These are phyloP conservation scores for Cochlearia excelsa DNA, from an alignment of 345 rosid genomes.

Conservation along the genomic window DNA sequence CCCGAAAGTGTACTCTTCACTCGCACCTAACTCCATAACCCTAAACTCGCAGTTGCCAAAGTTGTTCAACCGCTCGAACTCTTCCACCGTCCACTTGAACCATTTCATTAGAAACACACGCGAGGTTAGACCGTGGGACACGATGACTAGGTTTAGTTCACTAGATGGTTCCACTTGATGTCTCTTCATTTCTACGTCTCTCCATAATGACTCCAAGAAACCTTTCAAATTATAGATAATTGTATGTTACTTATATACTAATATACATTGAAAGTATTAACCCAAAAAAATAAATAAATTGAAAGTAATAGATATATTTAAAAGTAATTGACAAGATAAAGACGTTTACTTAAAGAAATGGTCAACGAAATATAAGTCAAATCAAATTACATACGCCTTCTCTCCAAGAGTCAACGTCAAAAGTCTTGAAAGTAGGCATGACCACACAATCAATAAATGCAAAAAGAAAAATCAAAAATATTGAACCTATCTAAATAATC, in stretches of 20 bases:
- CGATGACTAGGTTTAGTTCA: slow-evolving; percentile 77
- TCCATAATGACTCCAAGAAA: slow-evolving; percentile 89
- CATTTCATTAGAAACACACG: slow-evolving; percentile 94
- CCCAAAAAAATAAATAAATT: background rate
- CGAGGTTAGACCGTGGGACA: slow-evolving; percentile 70
- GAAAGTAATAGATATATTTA: too few species aligned
- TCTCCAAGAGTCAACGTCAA: too few species aligned
- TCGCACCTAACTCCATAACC: slow-evolving; percentile 70
- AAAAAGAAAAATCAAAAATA: too few species aligned
- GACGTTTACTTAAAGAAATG: too few species aligned
- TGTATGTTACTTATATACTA: background rate
- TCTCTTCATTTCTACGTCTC: slow-evolving; percentile 87
- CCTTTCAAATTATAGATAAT: slow-evolving; percentile 33
- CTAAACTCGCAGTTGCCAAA: slow-evolving; percentile 71
- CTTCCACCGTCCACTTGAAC: slow-evolving; percentile 97
- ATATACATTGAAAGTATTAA: too few species aligned
- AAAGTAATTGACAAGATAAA: too few species aligned
- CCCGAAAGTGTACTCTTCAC: slow-evolving; percentile 80
- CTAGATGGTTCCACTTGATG: slow-evolving; percentile 46
- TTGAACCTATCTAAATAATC: too few species aligned
- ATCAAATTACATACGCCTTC: too few species aligned
- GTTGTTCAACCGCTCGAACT: slow-evolving; percentile 73
- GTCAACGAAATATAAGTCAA: too few species aligned
- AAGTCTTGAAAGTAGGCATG: too few species aligned
- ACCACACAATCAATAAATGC: too few species aligned